Conservation (phyloP, 2,329 filamentous ascomycete genomes). For the Botryotinia convoluta region DNA sequence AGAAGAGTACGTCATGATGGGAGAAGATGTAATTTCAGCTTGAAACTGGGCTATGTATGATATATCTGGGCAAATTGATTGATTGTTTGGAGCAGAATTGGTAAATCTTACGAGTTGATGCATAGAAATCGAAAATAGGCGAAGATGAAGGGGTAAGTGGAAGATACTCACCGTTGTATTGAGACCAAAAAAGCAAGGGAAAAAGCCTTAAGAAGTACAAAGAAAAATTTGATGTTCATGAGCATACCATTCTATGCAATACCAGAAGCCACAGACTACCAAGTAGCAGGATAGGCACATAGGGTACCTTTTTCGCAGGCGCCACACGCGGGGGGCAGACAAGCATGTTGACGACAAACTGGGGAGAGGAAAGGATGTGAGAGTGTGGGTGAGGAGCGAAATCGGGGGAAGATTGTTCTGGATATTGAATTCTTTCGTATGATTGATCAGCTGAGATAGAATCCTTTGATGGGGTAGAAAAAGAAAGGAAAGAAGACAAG, state of each 20-base stretch:
- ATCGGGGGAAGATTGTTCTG: not conserved
- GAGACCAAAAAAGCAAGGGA: not conserved
- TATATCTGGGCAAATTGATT: not conserved
- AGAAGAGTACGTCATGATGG: conserved; percentile 7
- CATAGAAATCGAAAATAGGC: not conserved
- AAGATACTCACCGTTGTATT: not conserved
- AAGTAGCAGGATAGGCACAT: not conserved
- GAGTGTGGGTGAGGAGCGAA: conserved; percentile 10
- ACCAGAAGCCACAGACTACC: not conserved
- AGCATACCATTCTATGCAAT: not conserved
- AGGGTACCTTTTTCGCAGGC: conserved; percentile 3
- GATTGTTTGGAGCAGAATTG: not conserved
- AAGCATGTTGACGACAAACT: conserved; percentile 18
- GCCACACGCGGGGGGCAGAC: conserved; percentile 6
- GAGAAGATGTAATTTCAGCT: not conserved
- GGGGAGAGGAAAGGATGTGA: not conserved
- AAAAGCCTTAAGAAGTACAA: not conserved
- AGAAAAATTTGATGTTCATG: not conserved
- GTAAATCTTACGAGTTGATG: not conserved
- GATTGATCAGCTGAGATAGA: not conserved
- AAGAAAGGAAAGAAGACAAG: not conserved
- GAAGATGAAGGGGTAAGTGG: not conserved
- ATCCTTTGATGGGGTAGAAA: not conserved
- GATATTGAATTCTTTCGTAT: not conserved
- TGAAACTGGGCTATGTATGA: not conserved